Evolutionary conservation across 768 basidiomycete genomes (phyloP), one percentile per base, ranked within the genome.

Genomic region (Rhodotorula sphaerocarpa): DNA sequence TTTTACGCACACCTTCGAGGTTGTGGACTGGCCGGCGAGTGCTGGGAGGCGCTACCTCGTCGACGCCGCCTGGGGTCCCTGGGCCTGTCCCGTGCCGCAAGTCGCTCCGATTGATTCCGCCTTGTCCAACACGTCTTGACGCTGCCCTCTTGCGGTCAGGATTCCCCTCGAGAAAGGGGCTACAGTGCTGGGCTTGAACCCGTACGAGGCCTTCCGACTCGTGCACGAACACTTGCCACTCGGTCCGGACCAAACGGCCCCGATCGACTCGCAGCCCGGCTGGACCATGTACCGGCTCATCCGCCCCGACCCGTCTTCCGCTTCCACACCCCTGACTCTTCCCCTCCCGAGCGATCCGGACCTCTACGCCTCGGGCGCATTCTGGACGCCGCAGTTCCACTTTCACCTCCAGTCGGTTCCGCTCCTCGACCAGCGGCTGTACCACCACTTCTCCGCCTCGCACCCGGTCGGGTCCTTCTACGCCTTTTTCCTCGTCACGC

Each of bases 251-350:
- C 47, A 42, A 27, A 55, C 67, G 7, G 39, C 27, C 28, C 59
- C 67, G 1, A 56, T 68, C 59, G 67, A 68, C 63, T 27, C 28
- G 12, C 12, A 55, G 30, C 34, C 45, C 11, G 67, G 67, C 39
- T 68, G 67, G 67, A 68, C 67, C 15, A 41, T 68, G 43, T 68
- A 60, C 30, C 67, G 67, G 20, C 47, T 53, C 46, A 33, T 64
- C 43, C 43, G 55, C 3, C 63, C 59, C 2, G 39, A 48, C 54
- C 36, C 36, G 36, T 39, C 36, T 16, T 10, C 36, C 36, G 36
- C 36, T 39, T 9, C 36, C 10, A 42, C 34, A 0, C 43, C 55
- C 11, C 43, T 68, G 36, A n/a, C 58, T 5, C 53, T 61, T 33
- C 63, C 67, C 0, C 39, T 68, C 63, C 15, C 28, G 36, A 30